phyloP scores from a whole-genome alignment of 2,329 filamentous ascomycete genomes.

The Aureobasidium sp. region DNA sequence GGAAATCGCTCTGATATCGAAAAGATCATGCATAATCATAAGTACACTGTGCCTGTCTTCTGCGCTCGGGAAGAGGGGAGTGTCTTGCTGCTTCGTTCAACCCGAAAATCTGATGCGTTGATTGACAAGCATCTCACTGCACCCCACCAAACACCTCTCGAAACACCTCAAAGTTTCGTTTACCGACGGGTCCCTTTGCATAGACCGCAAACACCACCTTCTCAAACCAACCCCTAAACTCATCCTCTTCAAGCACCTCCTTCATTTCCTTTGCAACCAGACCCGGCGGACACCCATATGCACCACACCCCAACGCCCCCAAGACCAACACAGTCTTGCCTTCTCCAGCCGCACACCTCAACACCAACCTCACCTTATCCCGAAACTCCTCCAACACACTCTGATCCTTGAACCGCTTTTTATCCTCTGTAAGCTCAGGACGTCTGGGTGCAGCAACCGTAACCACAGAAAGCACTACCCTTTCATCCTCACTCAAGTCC shows the following conservation, averaged over 20 bases:
- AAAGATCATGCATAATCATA: no score
- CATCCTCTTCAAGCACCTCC: not conserved
- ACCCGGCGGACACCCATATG: conserved; percentile 2
- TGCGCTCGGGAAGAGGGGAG: no score
- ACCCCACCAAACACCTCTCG: not conserved
- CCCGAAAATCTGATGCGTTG: not conserved
- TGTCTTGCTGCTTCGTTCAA: not conserved
- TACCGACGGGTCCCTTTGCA: not conserved
- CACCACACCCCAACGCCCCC: conserved; percentile 8
- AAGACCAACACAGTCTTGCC: conserved; percentile 1
- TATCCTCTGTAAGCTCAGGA: not conserved
- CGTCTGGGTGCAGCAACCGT: conserved; percentile 1
- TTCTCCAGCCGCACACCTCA: not conserved
- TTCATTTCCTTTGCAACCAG: conserved; percentile 4
- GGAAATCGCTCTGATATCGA: no score
- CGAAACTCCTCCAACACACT: not conserved
- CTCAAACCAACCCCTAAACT: conserved; percentile 14
- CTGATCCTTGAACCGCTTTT: not conserved
- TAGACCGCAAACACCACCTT: conserved; percentile 15
- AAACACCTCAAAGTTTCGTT: conserved; percentile 8
- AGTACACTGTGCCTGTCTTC: not conserved
- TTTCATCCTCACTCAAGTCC: not conserved
- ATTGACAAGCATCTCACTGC: not conserved
- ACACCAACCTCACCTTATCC: conserved; percentile 1
- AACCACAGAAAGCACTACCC: not conserved